Conservation (phyloP, 2,329 filamentous ascomycete species). For the Fusarium ramigenum region DNA sequence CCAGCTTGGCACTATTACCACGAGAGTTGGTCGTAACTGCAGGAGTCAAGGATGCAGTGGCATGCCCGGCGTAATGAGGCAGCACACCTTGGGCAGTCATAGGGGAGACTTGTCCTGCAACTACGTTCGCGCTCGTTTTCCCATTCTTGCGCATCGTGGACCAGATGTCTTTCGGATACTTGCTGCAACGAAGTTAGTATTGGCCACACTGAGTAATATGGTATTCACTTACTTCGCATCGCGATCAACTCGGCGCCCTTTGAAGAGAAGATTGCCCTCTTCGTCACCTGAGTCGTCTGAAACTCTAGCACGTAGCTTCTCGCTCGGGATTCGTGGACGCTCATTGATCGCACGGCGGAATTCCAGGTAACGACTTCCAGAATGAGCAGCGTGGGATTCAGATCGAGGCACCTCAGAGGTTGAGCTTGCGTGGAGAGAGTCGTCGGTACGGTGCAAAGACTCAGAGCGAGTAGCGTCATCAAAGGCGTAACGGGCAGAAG, state of each 20-base stretch:
- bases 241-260: constrained; percentile 47
- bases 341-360: constrained; percentile 38
- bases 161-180: constrained; percentile 57
- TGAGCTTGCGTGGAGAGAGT: constrained; percentile 34
- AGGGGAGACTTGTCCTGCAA: constrained; percentile 61
- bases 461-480: constrained; percentile 49
- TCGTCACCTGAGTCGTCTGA: constrained; percentile 45
- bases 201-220: neutral
- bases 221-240: constrained; percentile 44
- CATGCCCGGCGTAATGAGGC: constrained; percentile 62
- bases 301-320: constrained; percentile 6
- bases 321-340: constrained; percentile 10
- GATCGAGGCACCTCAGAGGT: constrained; percentile 36
- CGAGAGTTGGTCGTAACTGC: constrained; percentile 50
- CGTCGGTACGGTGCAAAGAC: constrained; percentile 38
- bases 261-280: constrained; percentile 50
- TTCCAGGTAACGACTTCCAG: constrained; percentile 42
- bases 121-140: constrained; percentile 57
- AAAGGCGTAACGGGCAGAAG: constrained; percentile 33
- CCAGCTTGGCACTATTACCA: constrained; percentile 40
- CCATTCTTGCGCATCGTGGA: constrained; percentile 62
- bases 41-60: constrained; percentile 60
- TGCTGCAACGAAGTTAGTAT: constrained; percentile 46
- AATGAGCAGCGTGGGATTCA: constrained; percentile 36
- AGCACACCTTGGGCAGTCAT: constrained; percentile 64